These are phyloP conservation scores for Dryas integrifolia DNA, from an alignment of 331 rosid genomes.

Conservation along the genomic window DNA sequence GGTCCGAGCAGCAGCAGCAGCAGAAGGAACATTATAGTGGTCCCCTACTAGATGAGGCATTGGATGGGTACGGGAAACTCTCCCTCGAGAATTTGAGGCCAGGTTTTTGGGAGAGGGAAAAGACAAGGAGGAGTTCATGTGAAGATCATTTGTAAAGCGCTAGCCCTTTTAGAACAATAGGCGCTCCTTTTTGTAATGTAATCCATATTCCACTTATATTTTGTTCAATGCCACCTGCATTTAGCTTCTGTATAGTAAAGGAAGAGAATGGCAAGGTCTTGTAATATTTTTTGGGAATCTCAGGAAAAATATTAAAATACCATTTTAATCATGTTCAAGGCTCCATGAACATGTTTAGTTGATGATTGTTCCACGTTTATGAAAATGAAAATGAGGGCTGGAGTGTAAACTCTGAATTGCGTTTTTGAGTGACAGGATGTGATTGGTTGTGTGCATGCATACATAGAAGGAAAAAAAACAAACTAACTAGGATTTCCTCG, in stretches of 20 bases:
- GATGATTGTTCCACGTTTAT: no score
- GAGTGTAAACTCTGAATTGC: no score
- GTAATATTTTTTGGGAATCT: constrained; percentile 37
- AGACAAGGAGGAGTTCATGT: constrained; percentile 45
- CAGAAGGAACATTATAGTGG: constrained; percentile 51
- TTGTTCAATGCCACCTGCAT: constrained; percentile 33
- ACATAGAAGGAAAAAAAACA: no score
- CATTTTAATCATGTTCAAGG: constrained; percentile 15
- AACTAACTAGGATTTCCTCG: no score
- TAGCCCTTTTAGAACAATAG: neutral
- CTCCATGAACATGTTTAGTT: neutral
- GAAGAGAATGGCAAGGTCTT: constrained; percentile 40
- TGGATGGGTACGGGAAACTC: constrained; percentile 63
- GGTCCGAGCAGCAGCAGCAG: constrained; percentile 45
- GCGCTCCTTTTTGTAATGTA: constrained; percentile 28
- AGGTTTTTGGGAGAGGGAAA: constrained; percentile 58
- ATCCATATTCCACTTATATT: constrained; percentile 18
- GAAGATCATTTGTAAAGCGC: constrained; percentile 42
- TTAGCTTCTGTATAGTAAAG: constrained; percentile 60
- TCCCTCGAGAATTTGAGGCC: constrained; percentile 55
- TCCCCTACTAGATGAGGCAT: constrained; percentile 50
- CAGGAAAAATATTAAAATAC: constrained; percentile 24
- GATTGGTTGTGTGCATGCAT: no score
- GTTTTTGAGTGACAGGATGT: no score
- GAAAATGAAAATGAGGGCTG: no score